Evolutionary conservation across 1,139 yeast genomes (phyloP).

Genomic region (Meyerozyma athensensis): DNA sequence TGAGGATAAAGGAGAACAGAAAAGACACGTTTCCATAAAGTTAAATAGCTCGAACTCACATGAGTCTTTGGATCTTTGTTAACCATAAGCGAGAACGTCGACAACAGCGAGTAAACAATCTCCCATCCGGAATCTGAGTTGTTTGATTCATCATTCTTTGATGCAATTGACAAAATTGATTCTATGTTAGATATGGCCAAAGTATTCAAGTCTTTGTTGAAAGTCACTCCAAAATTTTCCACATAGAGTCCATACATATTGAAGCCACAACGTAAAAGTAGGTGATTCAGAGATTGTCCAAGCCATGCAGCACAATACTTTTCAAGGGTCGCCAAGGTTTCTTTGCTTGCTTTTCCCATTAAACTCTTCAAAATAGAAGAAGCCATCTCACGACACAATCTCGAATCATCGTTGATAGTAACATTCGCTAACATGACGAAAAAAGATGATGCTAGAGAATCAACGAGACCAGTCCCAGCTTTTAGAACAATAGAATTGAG

Average conservation of each 20-base stretch:
- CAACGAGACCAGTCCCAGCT: constrained; percentile 58
- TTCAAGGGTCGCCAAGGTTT: constrained; percentile 44
- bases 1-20: constrained; percentile 75
- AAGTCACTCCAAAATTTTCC: constrained; percentile 43
- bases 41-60: background rate
- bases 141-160: constrained; percentile 25
- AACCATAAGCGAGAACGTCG: background rate
- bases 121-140: constrained; percentile 62
- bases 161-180: constrained; percentile 25
- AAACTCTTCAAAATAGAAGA: constrained; percentile 55
- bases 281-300: constrained; percentile 44
- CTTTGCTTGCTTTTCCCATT: constrained; percentile 46
- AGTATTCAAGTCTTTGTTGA: constrained; percentile 33
- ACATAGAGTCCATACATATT: constrained; percentile 66
- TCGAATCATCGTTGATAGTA: constrained; percentile 69
- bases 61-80: background rate
- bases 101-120: constrained; percentile 53
- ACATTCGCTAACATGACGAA: constrained; percentile 80
- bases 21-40: constrained; percentile 48
- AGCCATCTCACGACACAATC: constrained; percentile 87
- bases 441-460: constrained; percentile 65
- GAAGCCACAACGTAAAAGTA: constrained; percentile 72
- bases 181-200: constrained; percentile 35
- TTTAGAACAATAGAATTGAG: constrained; percentile 66
- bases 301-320: constrained; percentile 69